Percentiles rank a stretch among this genome's conserved stretches.
Conservation (phyloP, 257 asterid species). For the Solanum ahanhuiri region DNA sequence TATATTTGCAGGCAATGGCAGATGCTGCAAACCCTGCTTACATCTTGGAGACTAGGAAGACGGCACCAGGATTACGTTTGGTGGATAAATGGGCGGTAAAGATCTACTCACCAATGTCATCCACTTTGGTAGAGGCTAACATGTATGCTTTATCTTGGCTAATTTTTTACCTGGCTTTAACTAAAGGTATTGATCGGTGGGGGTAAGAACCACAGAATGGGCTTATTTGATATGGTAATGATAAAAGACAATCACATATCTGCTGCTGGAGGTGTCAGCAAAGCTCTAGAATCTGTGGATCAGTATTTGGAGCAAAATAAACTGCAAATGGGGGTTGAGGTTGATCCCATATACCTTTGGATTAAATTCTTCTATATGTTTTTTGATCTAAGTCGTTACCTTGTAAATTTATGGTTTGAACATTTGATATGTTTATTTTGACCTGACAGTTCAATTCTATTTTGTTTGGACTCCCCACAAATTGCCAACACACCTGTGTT, state of each 20-base stretch:
- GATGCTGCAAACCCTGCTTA: slow-evolving; percentile 86
- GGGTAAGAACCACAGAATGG: slow-evolving; percentile 93
- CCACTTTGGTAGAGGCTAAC: not conserved
- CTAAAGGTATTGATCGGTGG: slow-evolving; percentile 86
- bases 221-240: slow-evolving; percentile 94
- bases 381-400: no score
- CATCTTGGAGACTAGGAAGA: slow-evolving; percentile 88
- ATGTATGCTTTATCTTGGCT: not conserved
- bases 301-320: slow-evolving; percentile 53
- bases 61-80: slow-evolving; percentile 93
- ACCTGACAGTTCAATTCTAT: no score
- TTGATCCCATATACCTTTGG: not conserved
- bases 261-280: slow-evolving; percentile 67
- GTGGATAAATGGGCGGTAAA: slow-evolving; percentile 99
- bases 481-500: no score
- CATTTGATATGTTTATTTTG: no score
- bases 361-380: not conserved
- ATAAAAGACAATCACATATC: slow-evolving; percentile 98
- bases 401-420: no score
- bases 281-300: slow-evolving; percentile 78
- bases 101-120: slow-evolving; percentile 23
- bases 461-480: no score
- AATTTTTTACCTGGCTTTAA: not conserved
- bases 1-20: slow-evolving; percentile 72
- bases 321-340: slow-evolving; percentile 94